Evolutionary conservation across 2,329 filamentous ascomycete genomes (phyloP), one percentile per base, ranked within the genome.

Genomic region (Coniochaeta sp.): DNA sequence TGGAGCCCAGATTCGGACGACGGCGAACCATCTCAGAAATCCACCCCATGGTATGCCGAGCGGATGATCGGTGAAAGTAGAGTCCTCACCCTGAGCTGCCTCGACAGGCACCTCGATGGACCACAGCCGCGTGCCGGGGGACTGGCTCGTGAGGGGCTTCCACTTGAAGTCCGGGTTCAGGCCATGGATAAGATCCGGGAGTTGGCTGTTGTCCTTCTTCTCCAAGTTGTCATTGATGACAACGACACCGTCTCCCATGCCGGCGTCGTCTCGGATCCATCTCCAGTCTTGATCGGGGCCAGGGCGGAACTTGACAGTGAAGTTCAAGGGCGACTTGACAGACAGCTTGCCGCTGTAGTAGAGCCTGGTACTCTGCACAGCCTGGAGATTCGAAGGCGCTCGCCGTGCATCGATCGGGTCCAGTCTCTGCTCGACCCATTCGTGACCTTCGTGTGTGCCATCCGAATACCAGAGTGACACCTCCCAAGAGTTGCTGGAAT

Each of bases 1-100:
- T 1, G 91, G 86, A 30, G 78, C 79, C 82, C 85, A 94, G 3
- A 89, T 74, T 16, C 91, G 82, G 5, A 95, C 84, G 12, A 96
- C 70, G 7, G 89, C 83, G 64, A 96, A 92, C 83, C 90, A 95
- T 59, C 87, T 77, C 49, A 80, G 68, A 38, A 79, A 76, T 12
- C 67, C 63, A 3, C 74, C 78, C 60, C 78, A 85, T 0, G 88
- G 86, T 1, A 71, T 69, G 1, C 89, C 89, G 1, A 95, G 68
- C 2, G 71, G 67, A 27, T 83, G 65, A 47, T 77, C 71, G 27
- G 75, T 77, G 51, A 77, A 75, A 0, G 78, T 74, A 4, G 89
- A 87, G 3, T 73, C 65, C 33, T 81, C 74, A 1, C 75, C 79
- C 18, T 77, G 69, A 1, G 83, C 82, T 4, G 79, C 70, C 31